Conservation (phyloP, 257 asterid genomes). For the Salvia rosmarinus region DNA sequence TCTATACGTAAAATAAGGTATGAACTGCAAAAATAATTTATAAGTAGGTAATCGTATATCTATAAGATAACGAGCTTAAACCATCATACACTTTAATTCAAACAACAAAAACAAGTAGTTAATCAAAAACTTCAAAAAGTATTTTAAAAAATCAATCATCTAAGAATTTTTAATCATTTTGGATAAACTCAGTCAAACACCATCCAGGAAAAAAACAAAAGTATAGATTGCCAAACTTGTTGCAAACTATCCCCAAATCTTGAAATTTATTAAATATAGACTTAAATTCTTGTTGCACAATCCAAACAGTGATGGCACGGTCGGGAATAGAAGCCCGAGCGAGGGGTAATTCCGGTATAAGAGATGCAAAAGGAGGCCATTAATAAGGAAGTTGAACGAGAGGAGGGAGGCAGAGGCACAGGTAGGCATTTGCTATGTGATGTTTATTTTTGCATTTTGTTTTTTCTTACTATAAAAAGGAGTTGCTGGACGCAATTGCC, state of each 20-base stretch:
- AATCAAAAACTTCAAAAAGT: not conserved
- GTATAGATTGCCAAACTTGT: not conserved
- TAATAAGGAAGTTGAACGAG: conserved; percentile 36
- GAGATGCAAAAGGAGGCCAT: conserved; percentile 29
- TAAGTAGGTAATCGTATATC: no score
- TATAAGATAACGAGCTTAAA: no score
- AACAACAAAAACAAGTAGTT: not conserved
- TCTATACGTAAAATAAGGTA: no score
- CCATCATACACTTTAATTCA: not conserved
- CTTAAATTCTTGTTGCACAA: not conserved
- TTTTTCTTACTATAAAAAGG: conserved; percentile 42
- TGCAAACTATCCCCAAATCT: conserved; percentile 11
- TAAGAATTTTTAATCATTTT: not conserved
- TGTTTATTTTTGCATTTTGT: not conserved
- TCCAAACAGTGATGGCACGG: not conserved
- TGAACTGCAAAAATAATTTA: no score
- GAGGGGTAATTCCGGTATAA: conserved; percentile 35
- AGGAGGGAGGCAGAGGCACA: conserved; percentile 46
- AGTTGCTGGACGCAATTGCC: conserved; percentile 42
- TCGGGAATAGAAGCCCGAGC: not conserved
- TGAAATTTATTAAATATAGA: not conserved
- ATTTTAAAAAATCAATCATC: not conserved
- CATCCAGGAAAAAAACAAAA: not conserved
- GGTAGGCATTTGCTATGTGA: conserved; percentile 15
- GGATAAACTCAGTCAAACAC: not conserved